These are phyloP conservation scores for Colletotrichum australisinense DNA, from an alignment of 2,329 filamentous ascomycete genomes.

Conservation along the genomic window DNA sequence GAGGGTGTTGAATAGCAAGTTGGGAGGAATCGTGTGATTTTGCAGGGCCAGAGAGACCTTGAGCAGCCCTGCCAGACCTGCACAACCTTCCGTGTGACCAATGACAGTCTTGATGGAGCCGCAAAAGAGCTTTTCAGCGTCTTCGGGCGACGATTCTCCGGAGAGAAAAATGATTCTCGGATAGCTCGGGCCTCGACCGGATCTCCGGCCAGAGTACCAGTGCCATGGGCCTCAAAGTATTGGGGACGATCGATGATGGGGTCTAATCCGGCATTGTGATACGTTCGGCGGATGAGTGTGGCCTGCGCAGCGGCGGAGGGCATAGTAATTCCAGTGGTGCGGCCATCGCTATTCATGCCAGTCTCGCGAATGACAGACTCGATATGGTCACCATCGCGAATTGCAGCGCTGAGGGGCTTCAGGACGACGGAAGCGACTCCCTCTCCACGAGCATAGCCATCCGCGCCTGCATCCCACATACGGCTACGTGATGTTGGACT, in stretches of 20 bases:
- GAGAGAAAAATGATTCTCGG: conserved; percentile 30
- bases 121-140: conserved; percentile 36
- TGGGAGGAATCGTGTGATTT: conserved; percentile 16
- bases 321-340: conserved; percentile 56
- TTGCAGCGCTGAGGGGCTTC: conserved; percentile 59
- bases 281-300: conserved; percentile 44
- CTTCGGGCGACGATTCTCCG: neutral
- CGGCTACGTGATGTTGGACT: conserved; percentile 38
- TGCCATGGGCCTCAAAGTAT: conserved; percentile 55
- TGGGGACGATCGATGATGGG: conserved; percentile 39
- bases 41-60: conserved; percentile 16
- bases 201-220: conserved; percentile 59
- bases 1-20: conserved; percentile 15
- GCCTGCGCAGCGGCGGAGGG: conserved; percentile 48
- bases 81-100: conserved; percentile 42
- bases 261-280: conserved; percentile 38
- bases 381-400: conserved; percentile 51
- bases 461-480: conserved; percentile 43
- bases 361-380: conserved; percentile 49
- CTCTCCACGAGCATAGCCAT: conserved; percentile 53
- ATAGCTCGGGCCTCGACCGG: conserved; percentile 57
- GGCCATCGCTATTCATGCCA: conserved; percentile 55
- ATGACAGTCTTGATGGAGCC: conserved; percentile 42
- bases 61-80: conserved; percentile 26
- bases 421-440: conserved; percentile 61